Percentiles rank a stretch among this genome's conserved stretches.
These are phyloP conservation scores for Penicillium coffeae DNA, from an alignment of 495 filamentous ascomycete genomes.

Conservation along the genomic window DNA sequence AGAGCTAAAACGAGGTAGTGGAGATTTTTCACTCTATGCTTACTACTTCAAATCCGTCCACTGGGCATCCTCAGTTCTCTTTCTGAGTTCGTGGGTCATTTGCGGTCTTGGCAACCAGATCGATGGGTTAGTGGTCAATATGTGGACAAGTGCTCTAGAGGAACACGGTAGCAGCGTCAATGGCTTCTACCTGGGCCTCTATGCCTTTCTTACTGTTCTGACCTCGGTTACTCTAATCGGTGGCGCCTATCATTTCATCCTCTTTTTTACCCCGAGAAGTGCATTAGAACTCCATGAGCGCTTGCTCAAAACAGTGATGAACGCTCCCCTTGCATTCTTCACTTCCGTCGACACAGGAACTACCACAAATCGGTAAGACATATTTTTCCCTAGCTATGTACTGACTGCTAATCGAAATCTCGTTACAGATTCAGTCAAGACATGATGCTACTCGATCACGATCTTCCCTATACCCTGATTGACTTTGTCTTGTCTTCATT, in stretches of 20 bases:
- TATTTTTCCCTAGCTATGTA: neutral
- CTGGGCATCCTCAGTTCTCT: neutral
- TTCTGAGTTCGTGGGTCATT: neutral
- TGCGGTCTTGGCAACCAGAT: neutral
- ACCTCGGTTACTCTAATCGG: neutral
- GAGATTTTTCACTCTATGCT: neutral
- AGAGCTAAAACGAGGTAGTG: neutral
- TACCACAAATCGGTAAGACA: conserved; percentile 4
- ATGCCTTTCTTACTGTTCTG: neutral
- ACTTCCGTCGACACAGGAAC: conserved; percentile 6
- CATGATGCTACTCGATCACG: conserved; percentile 7
- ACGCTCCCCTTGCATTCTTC: conserved; percentile 7
- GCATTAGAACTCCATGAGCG: neutral
- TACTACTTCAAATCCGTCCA: conserved; percentile 5
- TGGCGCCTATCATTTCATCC: conserved; percentile 1
- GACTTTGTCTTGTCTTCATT: neutral
- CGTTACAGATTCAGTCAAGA: conserved; percentile 13
- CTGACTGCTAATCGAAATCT: neutral
- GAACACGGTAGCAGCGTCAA: neutral
- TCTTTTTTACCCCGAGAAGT: neutral
- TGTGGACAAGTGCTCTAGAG: neutral
- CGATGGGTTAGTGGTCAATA: neutral
- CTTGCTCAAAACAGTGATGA: neutral
- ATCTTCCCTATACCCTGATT: conserved; percentile 1
- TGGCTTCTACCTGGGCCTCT: neutral